Conservation (phyloP, 805 yeast genomes). For the Saccharomycopsis synnaedendra region DNA sequence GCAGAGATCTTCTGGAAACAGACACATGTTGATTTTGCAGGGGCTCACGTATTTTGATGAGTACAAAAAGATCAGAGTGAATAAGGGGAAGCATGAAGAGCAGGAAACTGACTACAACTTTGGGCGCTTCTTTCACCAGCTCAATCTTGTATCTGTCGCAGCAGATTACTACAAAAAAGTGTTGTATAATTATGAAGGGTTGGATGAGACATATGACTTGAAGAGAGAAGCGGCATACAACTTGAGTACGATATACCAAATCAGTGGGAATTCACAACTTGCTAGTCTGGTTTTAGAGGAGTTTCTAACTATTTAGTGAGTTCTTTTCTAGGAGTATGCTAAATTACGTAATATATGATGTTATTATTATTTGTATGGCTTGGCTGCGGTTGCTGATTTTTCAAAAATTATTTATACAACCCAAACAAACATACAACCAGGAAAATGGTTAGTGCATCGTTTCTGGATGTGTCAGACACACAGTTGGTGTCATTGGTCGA, state of each 20-base stretch:
- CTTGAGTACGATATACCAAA: constrained; percentile 59
- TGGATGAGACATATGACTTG: constrained; percentile 35
- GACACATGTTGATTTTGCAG: constrained; percentile 81
- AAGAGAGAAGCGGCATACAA: constrained; percentile 81
- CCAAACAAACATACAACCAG: too few species aligned
- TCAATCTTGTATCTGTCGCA: constrained; percentile 71
- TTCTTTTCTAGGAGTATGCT: not conserved
- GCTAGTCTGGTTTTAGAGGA: constrained; percentile 56
- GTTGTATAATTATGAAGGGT: constrained; percentile 21
- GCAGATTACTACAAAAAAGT: constrained; percentile 63
- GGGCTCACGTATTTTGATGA: constrained; percentile 72
- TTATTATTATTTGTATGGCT: not conserved
- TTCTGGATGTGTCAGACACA: not conserved
- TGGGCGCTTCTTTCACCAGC: constrained; percentile 75
- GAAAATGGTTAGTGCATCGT: not conserved
- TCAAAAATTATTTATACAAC: too few species aligned
- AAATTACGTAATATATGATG: not conserved
- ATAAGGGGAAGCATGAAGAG: constrained; percentile 31
- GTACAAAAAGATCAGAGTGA: constrained; percentile 31
- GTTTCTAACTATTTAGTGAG: constrained; percentile 40
- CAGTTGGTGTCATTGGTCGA: constrained; percentile 11
- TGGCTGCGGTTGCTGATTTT: too few species aligned
- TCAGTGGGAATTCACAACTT: constrained; percentile 57
- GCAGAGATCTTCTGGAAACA: constrained; percentile 77
- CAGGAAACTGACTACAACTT: constrained; percentile 79